Evolutionary conservation across 1,139 yeast species (phyloP), one percentile per base, ranked within the genome.

Genomic region (Sugiyamaella pinicola): DNA sequence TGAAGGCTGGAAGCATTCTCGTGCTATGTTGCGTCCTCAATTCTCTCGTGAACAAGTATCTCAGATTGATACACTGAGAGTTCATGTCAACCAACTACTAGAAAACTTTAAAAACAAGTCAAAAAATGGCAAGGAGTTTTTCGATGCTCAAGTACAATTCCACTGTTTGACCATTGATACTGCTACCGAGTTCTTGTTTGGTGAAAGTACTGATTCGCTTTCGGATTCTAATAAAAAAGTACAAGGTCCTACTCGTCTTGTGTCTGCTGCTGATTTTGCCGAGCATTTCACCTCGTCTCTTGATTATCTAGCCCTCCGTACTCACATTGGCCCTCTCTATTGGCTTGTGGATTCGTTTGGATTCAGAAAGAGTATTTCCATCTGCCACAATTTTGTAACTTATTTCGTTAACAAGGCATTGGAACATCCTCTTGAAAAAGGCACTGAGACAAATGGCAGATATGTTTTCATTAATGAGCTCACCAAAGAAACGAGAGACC

Each of bases 171-270:
- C 85, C 5, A 74, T 81, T 61, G 85, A 81, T 62, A 75, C 82
- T 12, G 79, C 85, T 7, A 78, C 84, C 13, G 84, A 80, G 64
- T 80, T 81, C 61, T 69, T 81, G 59, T 80, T 81, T 66, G 85
- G 85, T 24, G 78, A 75, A 61, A 73, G 79, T 4, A 77, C 74
- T 17, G 54, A 58, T 46, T 54, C 61, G 10, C 57, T 64, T 15
- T 55, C 51, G 28, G 61, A 58, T 22, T 45, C 51, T 4, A 43
- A 52, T 13, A 54, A 57, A 13, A 43, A 53, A 34, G 53, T 61
- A 41, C 53, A 53, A 26, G 66, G 61, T 12, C 60, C 63, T 17
- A 52, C 56, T 22, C 58, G 61, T 19, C 35, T 50, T 7, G 61
- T 64, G 12, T 50, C 56, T 31, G 64, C 66, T 13, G 54, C 55